These are phyloP conservation scores for Chalciporus sp. DNA, from an alignment of 1,284 basidiomycete species.

Conservation along the genomic window DNA sequence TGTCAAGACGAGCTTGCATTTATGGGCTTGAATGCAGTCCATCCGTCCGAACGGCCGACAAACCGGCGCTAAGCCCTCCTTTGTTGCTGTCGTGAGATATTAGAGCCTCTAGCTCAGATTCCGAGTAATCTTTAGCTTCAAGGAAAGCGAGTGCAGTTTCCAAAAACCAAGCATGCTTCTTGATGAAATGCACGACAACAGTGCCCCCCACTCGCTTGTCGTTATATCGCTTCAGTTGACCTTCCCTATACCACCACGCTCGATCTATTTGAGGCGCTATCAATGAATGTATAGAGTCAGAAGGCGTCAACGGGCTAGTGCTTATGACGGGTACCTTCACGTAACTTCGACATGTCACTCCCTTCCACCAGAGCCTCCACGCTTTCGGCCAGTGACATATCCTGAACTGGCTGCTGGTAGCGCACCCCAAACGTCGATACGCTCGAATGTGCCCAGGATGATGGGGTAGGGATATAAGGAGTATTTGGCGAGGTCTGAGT, in stretches of 20 bases:
- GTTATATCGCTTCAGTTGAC: slow-evolving; percentile 66
- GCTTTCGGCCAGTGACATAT: slow-evolving; percentile 71
- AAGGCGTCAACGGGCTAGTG: neutral
- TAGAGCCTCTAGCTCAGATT: slow-evolving; percentile 29
- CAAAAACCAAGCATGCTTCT: slow-evolving; percentile 95
- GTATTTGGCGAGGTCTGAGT: slow-evolving; percentile 5
- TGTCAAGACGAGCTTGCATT: slow-evolving; percentile 15
- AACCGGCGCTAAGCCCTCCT: slow-evolving; percentile 19
- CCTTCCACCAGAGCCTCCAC: slow-evolving; percentile 95
- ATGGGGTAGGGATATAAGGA: slow-evolving; percentile 41
- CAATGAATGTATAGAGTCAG: slow-evolving; percentile 38
- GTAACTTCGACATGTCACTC: slow-evolving; percentile 72
- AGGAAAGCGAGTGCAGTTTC: slow-evolving; percentile 90
- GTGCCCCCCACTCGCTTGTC: slow-evolving; percentile 85
- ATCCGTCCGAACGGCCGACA: slow-evolving; percentile 35
- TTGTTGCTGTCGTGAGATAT: slow-evolving; percentile 8
- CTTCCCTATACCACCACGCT: slow-evolving; percentile 74
- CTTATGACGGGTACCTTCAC: slow-evolving; percentile 50
- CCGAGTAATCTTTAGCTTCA: slow-evolving; percentile 67
- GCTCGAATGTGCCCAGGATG: slow-evolving; percentile 77
- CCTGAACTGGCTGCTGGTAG: slow-evolving; percentile 74
- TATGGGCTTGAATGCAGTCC: slow-evolving; percentile 17
- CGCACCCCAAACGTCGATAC: slow-evolving; percentile 84
- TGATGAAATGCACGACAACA: slow-evolving; percentile 95
- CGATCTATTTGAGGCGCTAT: slow-evolving; percentile 55